Evolutionary conservation across 345 rosid species (phyloP).

Genomic region (Luvunga scandens): DNA sequence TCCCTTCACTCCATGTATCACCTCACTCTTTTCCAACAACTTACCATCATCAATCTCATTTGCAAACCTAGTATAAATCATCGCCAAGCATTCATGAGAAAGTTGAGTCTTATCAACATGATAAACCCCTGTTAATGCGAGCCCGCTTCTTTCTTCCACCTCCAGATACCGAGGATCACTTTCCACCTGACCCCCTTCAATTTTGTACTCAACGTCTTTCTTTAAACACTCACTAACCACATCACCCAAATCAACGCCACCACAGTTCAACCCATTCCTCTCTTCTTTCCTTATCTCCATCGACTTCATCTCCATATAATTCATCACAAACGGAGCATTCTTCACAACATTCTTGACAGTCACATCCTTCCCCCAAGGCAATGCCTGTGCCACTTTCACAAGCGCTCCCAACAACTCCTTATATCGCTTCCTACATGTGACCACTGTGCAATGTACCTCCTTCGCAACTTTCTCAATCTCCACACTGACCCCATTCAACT

Average conservation of each 20-base stretch:
- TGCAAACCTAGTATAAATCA: constrained; percentile 39
- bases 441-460: constrained; percentile 35
- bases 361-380: constrained; percentile 90
- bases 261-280: background rate
- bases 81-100: constrained; percentile 48
- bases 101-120: constrained; percentile 30
- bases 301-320: constrained; percentile 70
- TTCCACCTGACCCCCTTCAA: constrained; percentile 18
- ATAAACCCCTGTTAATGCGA: constrained; percentile 1
- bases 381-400: constrained; percentile 61
- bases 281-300: constrained; percentile 33
- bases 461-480: constrained; percentile 52
- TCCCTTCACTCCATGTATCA: constrained; percentile 6
- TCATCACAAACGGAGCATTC: constrained; percentile 54
- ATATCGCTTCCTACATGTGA: constrained; percentile 50
- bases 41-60: constrained; percentile 24
- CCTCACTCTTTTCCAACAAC: constrained; percentile 9
- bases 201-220: constrained; percentile 33
- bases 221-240: constrained; percentile 46
- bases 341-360: constrained; percentile 61
- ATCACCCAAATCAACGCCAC: constrained; percentile 29
- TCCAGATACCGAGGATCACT: constrained; percentile 34
- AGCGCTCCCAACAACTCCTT: constrained; percentile 60
- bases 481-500: constrained; percentile 51
- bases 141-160: constrained; percentile 16